Percentiles rank a stretch among this genome's conserved stretches.
These are phyloP conservation scores for Dipteronia sinensis DNA, from an alignment of 345 rosid genomes.

Conservation along the genomic window DNA sequence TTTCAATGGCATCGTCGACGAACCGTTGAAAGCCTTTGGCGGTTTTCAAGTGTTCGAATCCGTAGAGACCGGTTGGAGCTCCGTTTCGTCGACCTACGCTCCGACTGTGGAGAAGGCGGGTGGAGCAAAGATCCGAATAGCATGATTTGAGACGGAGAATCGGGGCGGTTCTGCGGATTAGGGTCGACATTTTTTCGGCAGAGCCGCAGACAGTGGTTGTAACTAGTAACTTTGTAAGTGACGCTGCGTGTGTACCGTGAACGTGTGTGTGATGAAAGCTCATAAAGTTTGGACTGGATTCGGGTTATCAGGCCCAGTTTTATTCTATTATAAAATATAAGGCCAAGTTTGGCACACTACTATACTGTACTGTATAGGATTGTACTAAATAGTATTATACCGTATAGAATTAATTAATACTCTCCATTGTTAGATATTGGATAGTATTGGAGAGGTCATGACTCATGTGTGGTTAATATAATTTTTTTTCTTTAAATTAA, in stretches of 20 bases:
- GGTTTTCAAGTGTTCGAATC: constrained; percentile 66
- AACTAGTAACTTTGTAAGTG: too few species aligned
- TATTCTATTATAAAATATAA: too few species aligned
- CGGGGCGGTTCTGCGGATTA: constrained; percentile 29
- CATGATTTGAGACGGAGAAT: constrained; percentile 15
- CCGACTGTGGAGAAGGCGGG: constrained; percentile 40
- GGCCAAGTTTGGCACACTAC: too few species aligned
- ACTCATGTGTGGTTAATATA: too few species aligned
- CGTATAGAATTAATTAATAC: too few species aligned
- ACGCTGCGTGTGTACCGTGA: background rate
- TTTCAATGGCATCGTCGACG: constrained; percentile 89
- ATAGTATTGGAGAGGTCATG: too few species aligned
- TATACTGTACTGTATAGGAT: too few species aligned
- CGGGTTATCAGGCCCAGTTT: background rate
- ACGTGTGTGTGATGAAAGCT: background rate
- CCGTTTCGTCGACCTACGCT: constrained; percentile 27
- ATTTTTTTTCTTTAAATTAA: too few species aligned
- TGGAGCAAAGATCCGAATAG: constrained; percentile 22
- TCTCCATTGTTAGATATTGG: too few species aligned
- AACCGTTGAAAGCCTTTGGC: constrained; percentile 83
- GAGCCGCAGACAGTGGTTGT: background rate
- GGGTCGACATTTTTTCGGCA: constrained; percentile 39
- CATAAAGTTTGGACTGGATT: too few species aligned
- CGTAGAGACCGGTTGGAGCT: constrained; percentile 79
- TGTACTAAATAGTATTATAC: too few species aligned